Conservation (phyloP, 192 early-diverging fungal genomes). For the Rhizophlyctis rosea region DNA sequence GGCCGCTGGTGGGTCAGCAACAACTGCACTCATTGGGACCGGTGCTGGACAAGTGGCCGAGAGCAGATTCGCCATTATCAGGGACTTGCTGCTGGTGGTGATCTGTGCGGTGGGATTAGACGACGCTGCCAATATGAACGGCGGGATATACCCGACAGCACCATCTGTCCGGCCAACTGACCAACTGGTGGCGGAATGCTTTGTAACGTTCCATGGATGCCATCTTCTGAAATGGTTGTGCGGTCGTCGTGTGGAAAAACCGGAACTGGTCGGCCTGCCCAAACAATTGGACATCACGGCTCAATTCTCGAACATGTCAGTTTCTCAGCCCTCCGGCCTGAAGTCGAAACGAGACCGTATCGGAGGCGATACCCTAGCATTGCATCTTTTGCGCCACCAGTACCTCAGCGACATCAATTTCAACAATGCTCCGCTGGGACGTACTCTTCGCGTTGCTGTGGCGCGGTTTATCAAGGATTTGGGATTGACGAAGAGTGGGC, state of each 20-base stretch:
- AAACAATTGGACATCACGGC: background rate
- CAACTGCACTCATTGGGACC: constrained; percentile 1
- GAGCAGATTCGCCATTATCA: background rate
- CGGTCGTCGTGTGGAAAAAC: background rate
- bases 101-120: background rate
- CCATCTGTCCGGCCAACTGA: background rate
- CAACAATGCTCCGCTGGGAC: background rate
- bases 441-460: constrained; percentile 4
- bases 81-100: constrained; percentile 9
- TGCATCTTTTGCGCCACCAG: constrained; percentile 20
- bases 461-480: constrained; percentile 1
- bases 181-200: background rate
- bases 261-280: background rate
- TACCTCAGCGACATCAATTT: constrained; percentile 24
- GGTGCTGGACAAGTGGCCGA: background rate
- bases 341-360: background rate
- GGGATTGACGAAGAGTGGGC: background rate
- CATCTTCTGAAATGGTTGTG: background rate
- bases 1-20: background rate
- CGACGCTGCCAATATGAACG: background rate
- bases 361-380: constrained; percentile 1
- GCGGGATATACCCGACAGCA: too few species aligned
- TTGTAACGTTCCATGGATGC: background rate
- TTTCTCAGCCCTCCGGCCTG: background rate
- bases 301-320: background rate